A percentile compares a stretch with the other conserved stretches of the same genome.
These are phyloP conservation scores for Geotrichum australiense DNA, from an alignment of 1,139 yeast genomes.

Conservation along the genomic window DNA sequence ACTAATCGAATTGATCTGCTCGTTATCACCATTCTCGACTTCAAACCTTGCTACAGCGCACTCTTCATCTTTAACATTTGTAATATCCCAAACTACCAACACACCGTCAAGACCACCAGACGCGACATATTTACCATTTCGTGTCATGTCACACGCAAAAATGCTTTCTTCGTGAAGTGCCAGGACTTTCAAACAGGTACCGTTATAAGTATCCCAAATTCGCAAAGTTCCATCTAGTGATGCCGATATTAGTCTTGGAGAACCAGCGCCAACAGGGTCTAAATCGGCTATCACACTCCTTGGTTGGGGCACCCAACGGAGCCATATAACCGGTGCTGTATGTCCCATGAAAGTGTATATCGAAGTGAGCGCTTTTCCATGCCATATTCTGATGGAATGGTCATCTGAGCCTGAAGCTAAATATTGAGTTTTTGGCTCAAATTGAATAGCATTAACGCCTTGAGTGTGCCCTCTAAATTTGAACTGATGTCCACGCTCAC, in stretches of 20 bases:
- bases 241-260: slow-evolving; percentile 36
- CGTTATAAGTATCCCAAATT: slow-evolving; percentile 55
- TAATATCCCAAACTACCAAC: slow-evolving; percentile 48
- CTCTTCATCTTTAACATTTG: slow-evolving; percentile 7
- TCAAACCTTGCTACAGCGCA: slow-evolving; percentile 18
- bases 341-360: slow-evolving; percentile 29
- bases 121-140: slow-evolving; percentile 45
- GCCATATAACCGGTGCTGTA: slow-evolving; percentile 28
- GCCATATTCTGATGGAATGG: slow-evolving; percentile 63
- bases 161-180: slow-evolving; percentile 46
- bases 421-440: slow-evolving; percentile 45
- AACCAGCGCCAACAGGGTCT: slow-evolving; percentile 18
- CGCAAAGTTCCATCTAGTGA: slow-evolving; percentile 69
- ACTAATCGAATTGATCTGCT: slow-evolving; percentile 22
- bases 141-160: slow-evolving; percentile 47
- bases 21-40: slow-evolving; percentile 4
- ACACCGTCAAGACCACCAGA: slow-evolving; percentile 59
- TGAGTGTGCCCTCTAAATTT: slow-evolving; percentile 63
- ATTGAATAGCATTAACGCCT: slow-evolving; percentile 50
- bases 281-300: slow-evolving; percentile 15
- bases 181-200: slow-evolving; percentile 37
- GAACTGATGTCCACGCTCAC: slow-evolving; percentile 49
- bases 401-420: slow-evolving; percentile 78
- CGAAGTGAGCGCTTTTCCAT: slow-evolving; percentile 31
- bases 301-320: slow-evolving; percentile 27